These are phyloP conservation scores for Vigna radiata DNA, from an alignment of 306 rosid species.

Conservation along the genomic window DNA sequence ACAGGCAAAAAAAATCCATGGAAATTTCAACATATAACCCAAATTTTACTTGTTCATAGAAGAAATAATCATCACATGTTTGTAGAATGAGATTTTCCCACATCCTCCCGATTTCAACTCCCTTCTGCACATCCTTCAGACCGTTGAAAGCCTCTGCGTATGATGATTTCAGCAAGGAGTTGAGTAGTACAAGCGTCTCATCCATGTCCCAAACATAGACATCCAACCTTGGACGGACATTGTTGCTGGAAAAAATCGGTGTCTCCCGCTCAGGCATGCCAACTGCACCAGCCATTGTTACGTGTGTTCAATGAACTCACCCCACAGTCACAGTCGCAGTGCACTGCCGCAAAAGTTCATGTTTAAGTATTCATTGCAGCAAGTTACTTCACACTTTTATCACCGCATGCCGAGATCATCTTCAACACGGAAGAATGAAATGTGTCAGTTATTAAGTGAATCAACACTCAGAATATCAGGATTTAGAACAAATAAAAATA, in stretches of 20 bases:
- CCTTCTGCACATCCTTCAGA: conserved; percentile 73
- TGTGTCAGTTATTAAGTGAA: not conserved
- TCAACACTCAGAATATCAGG: conserved; percentile 3
- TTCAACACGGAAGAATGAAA: conserved; percentile 14
- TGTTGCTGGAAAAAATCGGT: conserved; percentile 40
- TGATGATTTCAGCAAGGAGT: conserved; percentile 79
- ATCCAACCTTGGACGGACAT: conserved; percentile 53
- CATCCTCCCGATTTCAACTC: conserved; percentile 75
- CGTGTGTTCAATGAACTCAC: conserved; percentile 32
- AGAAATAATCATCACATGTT: conserved; percentile 80
- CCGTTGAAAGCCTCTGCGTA: conserved; percentile 76
- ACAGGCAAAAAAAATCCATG: conserved; percentile 9
- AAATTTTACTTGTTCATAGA: conserved; percentile 77
- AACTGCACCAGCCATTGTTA: conserved; percentile 56
- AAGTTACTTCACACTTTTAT: conserved; percentile 36
- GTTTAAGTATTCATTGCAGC: conserved; percentile 2
- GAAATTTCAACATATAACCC: conserved; percentile 34
- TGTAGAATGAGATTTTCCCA: conserved; percentile 91
- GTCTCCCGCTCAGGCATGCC: conserved; percentile 42
- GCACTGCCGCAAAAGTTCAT: conserved; percentile 32
- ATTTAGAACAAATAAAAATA: conserved; percentile 20
- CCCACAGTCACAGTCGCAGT: not conserved
- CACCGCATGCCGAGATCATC: conserved; percentile 11
- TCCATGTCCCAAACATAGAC: conserved; percentile 96
- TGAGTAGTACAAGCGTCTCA: conserved; percentile 89